Evolutionary conservation across 805 yeast species (phyloP).

Genomic region (Ogataea sp.): DNA sequence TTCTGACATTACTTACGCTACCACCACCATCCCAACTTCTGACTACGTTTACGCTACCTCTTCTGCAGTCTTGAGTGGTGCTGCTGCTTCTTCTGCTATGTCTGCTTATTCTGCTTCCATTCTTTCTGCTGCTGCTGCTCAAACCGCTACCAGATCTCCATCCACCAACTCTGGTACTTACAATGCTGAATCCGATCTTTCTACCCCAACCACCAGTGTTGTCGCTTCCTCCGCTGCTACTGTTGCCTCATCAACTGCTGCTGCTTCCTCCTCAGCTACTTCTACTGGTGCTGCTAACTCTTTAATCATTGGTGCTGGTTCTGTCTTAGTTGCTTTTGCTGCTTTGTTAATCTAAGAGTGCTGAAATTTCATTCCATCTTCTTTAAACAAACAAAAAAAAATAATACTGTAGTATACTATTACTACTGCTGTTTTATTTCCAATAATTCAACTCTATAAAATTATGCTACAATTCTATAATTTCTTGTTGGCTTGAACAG

Average conservation of each 20-base stretch:
- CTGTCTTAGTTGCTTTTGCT: not conserved
- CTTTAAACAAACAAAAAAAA: too few species aligned
- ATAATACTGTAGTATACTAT: too few species aligned
- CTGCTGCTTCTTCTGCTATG: not conserved
- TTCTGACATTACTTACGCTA: not conserved
- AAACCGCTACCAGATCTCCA: not conserved
- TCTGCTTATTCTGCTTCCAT: not conserved
- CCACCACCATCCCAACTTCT: not conserved
- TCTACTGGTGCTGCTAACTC: not conserved
- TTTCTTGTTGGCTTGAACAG: too few species aligned
- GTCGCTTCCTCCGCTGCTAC: not conserved
- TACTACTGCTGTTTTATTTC: too few species aligned
- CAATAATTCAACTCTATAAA: too few species aligned
- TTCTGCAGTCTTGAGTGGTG: not conserved
- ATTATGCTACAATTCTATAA: too few species aligned
- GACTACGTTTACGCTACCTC: not conserved
- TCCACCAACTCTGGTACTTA: not conserved
- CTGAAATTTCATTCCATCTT: not conserved
- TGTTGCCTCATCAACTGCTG: not conserved
- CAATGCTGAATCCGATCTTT: not conserved
- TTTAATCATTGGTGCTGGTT: not conserved
- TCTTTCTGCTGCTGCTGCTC: not conserved
- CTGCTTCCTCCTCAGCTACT: not conserved
- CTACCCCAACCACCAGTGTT: not conserved
- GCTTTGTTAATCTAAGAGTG: not conserved